Conservation (phyloP, 768 basidiomycete genomes). For the Tulasnella sp. region DNA sequence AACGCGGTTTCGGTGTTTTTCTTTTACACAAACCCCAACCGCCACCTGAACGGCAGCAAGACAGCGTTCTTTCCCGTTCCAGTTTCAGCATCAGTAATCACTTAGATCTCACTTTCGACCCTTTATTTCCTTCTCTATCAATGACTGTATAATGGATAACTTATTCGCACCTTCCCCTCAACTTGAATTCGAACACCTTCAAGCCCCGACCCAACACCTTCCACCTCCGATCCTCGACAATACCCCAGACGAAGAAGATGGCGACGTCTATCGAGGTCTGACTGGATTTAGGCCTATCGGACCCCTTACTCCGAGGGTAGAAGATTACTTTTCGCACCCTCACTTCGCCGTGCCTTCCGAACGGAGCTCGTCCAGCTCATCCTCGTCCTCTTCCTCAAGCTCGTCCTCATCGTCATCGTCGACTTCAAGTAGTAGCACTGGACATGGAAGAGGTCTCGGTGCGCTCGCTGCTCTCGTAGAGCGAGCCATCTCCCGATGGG, state of each 20-base stretch:
- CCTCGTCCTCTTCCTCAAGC: constrained; percentile 28
- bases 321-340: constrained; percentile 19
- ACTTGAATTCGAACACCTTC: background rate
- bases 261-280: constrained; percentile 51
- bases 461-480: constrained; percentile 53
- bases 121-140: background rate
- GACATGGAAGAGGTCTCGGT: constrained; percentile 26
- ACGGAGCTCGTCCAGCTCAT: constrained; percentile 22
- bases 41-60: background rate
- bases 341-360: constrained; percentile 21
- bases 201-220: background rate
- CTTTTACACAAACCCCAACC: background rate
- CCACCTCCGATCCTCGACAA: background rate
- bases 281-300: constrained; percentile 22
- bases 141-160: background rate
- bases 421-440: constrained; percentile 27
- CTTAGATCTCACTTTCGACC: background rate
- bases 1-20: background rate
- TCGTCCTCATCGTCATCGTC: constrained; percentile 31
- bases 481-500: constrained; percentile 62
- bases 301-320: constrained; percentile 14
- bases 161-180: background rate
- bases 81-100: background rate
- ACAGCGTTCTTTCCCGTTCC: background rate
- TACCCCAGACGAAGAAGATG: constrained; percentile 21